Conservation (phyloP, 2,329 filamentous ascomycete genomes). For the Hypoxylon sp. region DNA sequence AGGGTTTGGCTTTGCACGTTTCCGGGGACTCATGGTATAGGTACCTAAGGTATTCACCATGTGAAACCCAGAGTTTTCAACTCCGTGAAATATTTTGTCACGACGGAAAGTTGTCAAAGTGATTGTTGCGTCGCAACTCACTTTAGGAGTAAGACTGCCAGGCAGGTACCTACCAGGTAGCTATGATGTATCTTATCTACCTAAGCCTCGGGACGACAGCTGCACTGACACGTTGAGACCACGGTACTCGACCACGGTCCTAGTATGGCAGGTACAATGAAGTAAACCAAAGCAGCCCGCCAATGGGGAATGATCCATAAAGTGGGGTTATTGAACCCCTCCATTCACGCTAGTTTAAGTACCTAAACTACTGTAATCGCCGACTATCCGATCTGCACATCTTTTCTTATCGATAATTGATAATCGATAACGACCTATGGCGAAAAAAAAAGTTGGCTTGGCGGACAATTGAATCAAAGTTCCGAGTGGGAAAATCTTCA, state of each 20-base stretch:
- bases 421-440: constrained; percentile 33
- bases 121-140: constrained; percentile 25
- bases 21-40: constrained; percentile 60
- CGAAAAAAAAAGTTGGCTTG: constrained; percentile 40
- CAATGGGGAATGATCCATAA: constrained; percentile 12
- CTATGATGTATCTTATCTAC: background rate
- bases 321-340: constrained; percentile 16
- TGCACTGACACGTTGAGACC: constrained; percentile 23
- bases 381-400: background rate
- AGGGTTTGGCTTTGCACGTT: constrained; percentile 59
- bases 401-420: constrained; percentile 41
- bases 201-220: constrained; percentile 26
- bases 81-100: constrained; percentile 30
- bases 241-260: constrained; percentile 7
- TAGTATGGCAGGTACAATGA: constrained; percentile 1
- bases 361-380: background rate
- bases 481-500: constrained; percentile 29
- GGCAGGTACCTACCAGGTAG: constrained; percentile 2
- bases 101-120: constrained; percentile 9
- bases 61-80: constrained; percentile 10
- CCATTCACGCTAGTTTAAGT: constrained; percentile 3
- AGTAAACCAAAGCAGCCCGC: constrained; percentile 7
- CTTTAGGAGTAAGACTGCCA: constrained; percentile 11
- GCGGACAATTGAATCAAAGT: constrained; percentile 24
- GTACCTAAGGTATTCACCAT: constrained; percentile 24